Base-by-base conservation (phyloP, 768 basidiomycete species). In the Suillus hirtellus region DNA sequence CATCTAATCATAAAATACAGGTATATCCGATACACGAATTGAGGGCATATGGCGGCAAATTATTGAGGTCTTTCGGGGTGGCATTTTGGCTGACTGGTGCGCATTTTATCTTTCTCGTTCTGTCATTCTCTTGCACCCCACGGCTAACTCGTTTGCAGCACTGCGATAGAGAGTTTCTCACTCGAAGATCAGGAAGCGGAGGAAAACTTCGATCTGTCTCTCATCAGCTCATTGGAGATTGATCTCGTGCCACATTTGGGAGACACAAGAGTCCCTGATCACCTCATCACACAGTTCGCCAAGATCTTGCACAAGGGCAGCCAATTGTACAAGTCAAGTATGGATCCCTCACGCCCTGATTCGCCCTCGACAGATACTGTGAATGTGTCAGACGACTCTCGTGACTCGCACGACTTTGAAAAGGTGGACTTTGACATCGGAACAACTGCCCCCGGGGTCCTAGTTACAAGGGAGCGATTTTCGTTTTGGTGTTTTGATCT, bases 401-500 rank as follows among this genome's bases (percentile, higher is more conserved):
- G 65, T 3, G 68, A 71, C 50, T 42, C 65, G 64, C 66, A 46
- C 55, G 77, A 60, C 44, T 76, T 80, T 58, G 76, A 79, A 61
- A 77, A 75, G 49, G 65, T 82, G 56, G 78, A 80, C 43, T 65
- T 75, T 59, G 77, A 78, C 60, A 66, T 81, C 40, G 92, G 90
- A 14, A 88, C 83, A 40, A 93, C 92, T 2, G 84, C 83, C 44
- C 73, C 77, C 11, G 85, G 84, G 0, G 71, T 76, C 15, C 72
- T 86, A 27, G 77, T 89, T 35, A 89, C 90, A 1, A 79, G 94
- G 44, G 95, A 96, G 72, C 82, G 93, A 9, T 96, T 96, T 72
- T 89, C 92, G 8, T 95, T 93, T 77, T 96, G 94, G 94, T 95
- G 92, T 71, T 89, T 96, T 62, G 94, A 96, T 69, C 77, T 95